Percentiles rank a stretch among this genome's conserved stretches.
phyloP scores from a whole-genome alignment of 1,284 basidiomycete species.

The Farysia itapuensis region DNA sequence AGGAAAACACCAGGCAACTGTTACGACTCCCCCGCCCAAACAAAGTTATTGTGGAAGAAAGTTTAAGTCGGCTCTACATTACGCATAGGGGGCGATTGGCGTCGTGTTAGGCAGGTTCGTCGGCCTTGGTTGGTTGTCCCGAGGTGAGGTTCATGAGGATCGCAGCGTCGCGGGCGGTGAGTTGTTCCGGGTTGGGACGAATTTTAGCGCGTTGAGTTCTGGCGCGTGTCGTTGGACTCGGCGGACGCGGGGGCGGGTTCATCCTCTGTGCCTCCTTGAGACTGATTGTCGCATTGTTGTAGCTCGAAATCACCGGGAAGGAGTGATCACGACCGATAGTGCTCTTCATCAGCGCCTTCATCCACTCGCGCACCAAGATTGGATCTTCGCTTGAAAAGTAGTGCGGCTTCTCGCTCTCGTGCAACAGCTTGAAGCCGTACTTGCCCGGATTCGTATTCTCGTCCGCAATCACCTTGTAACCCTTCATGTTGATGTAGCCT shows the following conservation, averaged over 20 bases:
- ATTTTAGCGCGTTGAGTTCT: conserved; percentile 85
- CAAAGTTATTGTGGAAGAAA: no score
- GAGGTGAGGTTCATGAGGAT: conserved; percentile 56
- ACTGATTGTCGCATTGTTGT: conserved; percentile 95
- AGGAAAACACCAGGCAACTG: no score
- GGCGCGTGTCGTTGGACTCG: conserved; percentile 82
- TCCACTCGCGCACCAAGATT: conserved; percentile 84
- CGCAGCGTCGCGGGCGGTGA: conserved; percentile 68
- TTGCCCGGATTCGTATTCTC: conserved; percentile 87
- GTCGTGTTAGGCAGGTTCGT: no score
- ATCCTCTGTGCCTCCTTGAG: conserved; percentile 91
- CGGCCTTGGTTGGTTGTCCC: conserved; percentile 12
- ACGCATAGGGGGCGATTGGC: no score
- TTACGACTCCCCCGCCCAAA: no score
- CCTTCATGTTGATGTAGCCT: conserved; percentile 86
- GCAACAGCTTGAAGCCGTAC: conserved; percentile 93
- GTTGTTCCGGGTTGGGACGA: conserved; percentile 83
- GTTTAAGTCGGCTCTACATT: no score
- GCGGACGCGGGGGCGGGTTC: conserved; percentile 91
- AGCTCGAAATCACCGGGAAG: conserved; percentile 85
- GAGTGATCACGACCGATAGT: conserved; percentile 74
- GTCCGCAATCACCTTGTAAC: conserved; percentile 91
- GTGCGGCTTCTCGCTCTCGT: conserved; percentile 83
- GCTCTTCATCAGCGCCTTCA: conserved; percentile 99
- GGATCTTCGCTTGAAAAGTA: conserved; percentile 90